These are phyloP conservation scores for Amanita rubescens DNA, from an alignment of 768 basidiomycete species.

Conservation along the genomic window DNA sequence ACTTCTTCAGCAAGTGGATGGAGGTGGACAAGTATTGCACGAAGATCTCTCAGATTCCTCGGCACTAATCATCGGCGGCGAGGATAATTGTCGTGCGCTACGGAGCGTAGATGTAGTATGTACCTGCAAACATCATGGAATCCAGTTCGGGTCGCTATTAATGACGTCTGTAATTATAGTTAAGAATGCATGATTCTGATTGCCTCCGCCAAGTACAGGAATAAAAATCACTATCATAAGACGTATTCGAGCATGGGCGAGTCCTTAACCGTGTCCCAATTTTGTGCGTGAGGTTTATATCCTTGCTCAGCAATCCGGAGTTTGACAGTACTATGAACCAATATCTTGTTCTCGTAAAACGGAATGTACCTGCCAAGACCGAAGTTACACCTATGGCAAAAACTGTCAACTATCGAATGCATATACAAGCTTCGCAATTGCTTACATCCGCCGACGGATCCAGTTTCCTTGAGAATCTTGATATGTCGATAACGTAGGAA, in stretches of 20 bases:
- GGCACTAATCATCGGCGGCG: too few species aligned
- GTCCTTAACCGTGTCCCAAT: slow-evolving; percentile 11
- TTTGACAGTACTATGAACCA: slow-evolving; percentile 19
- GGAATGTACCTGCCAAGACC: slow-evolving; percentile 23
- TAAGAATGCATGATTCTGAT: not conserved
- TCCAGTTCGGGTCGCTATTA: too few species aligned
- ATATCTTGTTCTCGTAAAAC: slow-evolving; percentile 15
- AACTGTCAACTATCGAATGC: not conserved
- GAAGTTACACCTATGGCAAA: slow-evolving; percentile 18
- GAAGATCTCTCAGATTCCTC: too few species aligned
- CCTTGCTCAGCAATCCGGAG: not conserved
- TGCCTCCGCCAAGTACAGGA: too few species aligned
- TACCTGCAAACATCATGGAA: too few species aligned
- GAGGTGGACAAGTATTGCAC: too few species aligned
- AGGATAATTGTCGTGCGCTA: too few species aligned
- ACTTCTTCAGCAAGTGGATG: too few species aligned
- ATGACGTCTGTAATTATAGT: not conserved
- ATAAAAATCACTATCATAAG: slow-evolving; percentile 9
- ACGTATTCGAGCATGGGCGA: slow-evolving; percentile 13
- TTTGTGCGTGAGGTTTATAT: slow-evolving; percentile 5
- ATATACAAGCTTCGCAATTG: not conserved
- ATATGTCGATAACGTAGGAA: slow-evolving; percentile 18
- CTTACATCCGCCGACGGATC: slow-evolving; percentile 19
- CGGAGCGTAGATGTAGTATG: too few species aligned
- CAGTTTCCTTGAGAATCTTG: slow-evolving; percentile 17